Evolutionary conservation across 108 stramenopile genomes (phyloP).

Genomic region (Pseudonitzschia pungens): DNA sequence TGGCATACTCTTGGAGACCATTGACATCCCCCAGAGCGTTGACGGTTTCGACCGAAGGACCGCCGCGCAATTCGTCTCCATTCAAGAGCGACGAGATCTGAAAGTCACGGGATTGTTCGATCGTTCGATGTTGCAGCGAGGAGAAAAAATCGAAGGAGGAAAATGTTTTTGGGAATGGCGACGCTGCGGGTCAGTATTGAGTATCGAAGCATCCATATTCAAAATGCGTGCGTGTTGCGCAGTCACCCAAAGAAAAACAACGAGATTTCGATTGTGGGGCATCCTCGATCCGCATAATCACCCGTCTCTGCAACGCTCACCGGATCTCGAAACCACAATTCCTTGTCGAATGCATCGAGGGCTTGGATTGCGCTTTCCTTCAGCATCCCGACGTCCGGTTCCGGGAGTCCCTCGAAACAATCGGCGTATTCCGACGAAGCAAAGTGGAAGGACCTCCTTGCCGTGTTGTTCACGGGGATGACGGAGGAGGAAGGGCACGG

Average conservation of each 20-base stretch:
- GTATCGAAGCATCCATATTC: too few relatives aligned
- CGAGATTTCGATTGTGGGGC: not conserved
- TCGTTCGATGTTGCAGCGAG: too few relatives aligned
- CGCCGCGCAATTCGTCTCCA: conserved; percentile 50
- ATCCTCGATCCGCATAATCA: not conserved
- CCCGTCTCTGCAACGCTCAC: conserved; percentile 28
- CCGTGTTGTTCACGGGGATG: not conserved
- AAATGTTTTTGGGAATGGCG: not conserved
- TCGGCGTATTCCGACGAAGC: conserved; percentile 67
- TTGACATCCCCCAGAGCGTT: conserved; percentile 66
- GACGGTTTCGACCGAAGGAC: conserved; percentile 40
- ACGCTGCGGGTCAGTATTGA: not conserved
- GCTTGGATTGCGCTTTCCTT: conserved; percentile 57
- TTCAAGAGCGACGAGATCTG: conserved; percentile 48
- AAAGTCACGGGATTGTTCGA: not conserved
- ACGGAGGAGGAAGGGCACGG: too few relatives aligned
- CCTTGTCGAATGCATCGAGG: conserved; percentile 55
- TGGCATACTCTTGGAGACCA: conserved; percentile 67
- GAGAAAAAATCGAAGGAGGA: not conserved
- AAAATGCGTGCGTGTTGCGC: not conserved
- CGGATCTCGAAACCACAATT: conserved; percentile 74
- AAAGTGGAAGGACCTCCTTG: conserved; percentile 58
- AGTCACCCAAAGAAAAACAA: not conserved
- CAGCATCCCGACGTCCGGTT: conserved; percentile 48
- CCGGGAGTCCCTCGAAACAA: conserved; percentile 65